Base-by-base conservation (phyloP, 805 yeast species). In the Huiozyma naganishii region DNA sequence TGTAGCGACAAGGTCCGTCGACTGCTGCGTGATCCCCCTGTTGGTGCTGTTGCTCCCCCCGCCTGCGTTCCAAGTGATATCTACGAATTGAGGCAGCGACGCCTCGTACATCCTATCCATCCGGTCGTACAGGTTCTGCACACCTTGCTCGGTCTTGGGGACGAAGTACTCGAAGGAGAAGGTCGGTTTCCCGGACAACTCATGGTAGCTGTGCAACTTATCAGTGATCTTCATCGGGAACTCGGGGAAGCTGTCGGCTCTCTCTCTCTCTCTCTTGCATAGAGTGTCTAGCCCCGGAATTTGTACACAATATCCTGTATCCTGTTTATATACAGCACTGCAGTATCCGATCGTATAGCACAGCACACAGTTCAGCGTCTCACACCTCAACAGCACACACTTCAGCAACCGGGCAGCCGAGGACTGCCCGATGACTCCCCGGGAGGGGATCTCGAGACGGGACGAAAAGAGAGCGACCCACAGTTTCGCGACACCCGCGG, bases 21-120 rank as follows among this genome's bases (percentile, higher is more conserved):
- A 88, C 50, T 88, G 68, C 37, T 79, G 77, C 10, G 94, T 80
- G 41, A 83, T 66, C 2, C 51, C 54, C 23, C 23, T 17, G 23
- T 17, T 17, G 23, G 23, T 17, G 23, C 23, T 17, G 23, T 17
- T 17, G 17, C 37, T 13, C 40, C 94, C 73, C 6, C 97, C 97
- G 36, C 98, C 98, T 3, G 98, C 98, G 58, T 90, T 90, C 98
- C 98, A 92, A 1, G 98, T 92, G 50, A 92, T 84, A 60, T 92
- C 98, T 46, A 92, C 80, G 64, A 92, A 92, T 50, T 84, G 78
- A 1, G 98, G 98, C 50, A 80, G 80, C 2, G 67, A 54, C 54
- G 87, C 71, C 51, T 84, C 86, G 64, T 85, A 87, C 98, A 92
- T 92, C 62, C 96, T 77, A 59, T 92, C 97, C 89, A 92, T 90